Evolutionary conservation across 2,329 filamentous ascomycete genomes (phyloP), one percentile per base, ranked within the genome.

Genomic region (Aspergillus sp.): DNA sequence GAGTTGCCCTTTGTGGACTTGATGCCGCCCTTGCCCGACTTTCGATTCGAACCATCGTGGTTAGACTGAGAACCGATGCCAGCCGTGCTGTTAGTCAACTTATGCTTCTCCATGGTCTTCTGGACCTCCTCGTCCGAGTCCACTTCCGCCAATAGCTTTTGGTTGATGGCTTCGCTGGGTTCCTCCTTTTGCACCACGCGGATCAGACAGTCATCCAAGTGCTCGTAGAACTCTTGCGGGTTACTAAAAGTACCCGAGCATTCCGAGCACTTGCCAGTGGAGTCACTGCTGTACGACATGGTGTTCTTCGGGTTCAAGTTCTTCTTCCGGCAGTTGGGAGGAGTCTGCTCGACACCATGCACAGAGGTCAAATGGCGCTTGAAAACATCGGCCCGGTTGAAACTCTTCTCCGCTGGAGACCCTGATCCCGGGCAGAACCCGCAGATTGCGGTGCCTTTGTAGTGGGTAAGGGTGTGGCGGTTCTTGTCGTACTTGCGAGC

Each of bases 401-500:
- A 96, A 55, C 87, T 91, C 80, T 95, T 96, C 71, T 95, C 90
- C 1, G 86, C 86, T 6, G 89, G 81, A 4, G 89, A 91, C 3
- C 90, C 90, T 23, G 88, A 89, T 30, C 89, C 88, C 1, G 90
- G 88, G 61, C 90, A 95, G 74, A 95, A 96, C 25, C 89, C 90
- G 64, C 90, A 96, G 20, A 95, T 88, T 90, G 95, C 95, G 43
- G 88, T 95, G 37, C 90, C 90, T 73, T 95, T 95, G 79, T 95
- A 96, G 68, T 96, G 90, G 4, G 90, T 96, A 53, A 95, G 71
- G 4, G 90, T 95, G 68, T 96, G 90, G 41, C 90, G 78, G 72
- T 95, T 95, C 78, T 95, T 95, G 75, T 96, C 90, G 66, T 96
- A 96, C 71, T 95, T 95, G 59, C 90, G 80, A 9, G 90, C 90